Conservation (phyloP, 2,329 filamentous ascomycete genomes). For the Golovinomyces cichoracearum region DNA sequence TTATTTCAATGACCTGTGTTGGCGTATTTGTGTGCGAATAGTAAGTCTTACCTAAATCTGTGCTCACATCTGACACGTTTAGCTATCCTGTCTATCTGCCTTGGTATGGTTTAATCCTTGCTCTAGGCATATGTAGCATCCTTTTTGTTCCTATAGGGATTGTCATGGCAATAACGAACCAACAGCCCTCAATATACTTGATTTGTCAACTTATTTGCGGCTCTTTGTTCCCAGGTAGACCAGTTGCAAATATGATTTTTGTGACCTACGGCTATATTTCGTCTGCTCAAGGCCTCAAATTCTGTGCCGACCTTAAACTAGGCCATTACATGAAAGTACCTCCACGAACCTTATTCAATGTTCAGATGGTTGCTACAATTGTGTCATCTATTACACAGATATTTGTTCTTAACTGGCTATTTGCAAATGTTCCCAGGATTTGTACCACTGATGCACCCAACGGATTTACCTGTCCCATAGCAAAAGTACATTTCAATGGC, state of each 20-base stretch:
- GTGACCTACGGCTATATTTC: constrained; percentile 80
- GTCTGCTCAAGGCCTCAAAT: constrained; percentile 70
- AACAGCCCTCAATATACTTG: constrained; percentile 64
- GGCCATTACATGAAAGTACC: constrained; percentile 77
- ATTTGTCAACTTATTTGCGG: constrained; percentile 71
- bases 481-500: constrained; percentile 71
- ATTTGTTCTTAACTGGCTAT: constrained; percentile 74
- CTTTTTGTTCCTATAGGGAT: constrained; percentile 81
- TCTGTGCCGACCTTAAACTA: constrained; percentile 64
- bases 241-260: constrained; percentile 82
- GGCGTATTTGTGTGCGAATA: constrained; percentile 71
- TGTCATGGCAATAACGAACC: constrained; percentile 79
- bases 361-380: constrained; percentile 50
- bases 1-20: constrained; percentile 47
- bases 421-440: constrained; percentile 45
- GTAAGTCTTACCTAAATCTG: constrained; percentile 21
- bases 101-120: constrained; percentile 64
- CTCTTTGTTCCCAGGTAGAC: constrained; percentile 55
- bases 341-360: constrained; percentile 50
- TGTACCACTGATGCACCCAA: constrained; percentile 62
- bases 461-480: constrained; percentile 68
- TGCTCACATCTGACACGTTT: background rate
- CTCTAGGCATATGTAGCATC: constrained; percentile 48
- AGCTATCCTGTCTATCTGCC: constrained; percentile 59
- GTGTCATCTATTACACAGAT: constrained; percentile 63